These are phyloP conservation scores for Rhododendron mucronatum DNA, from an alignment of 148 eudicot genomes.

Conservation along the genomic window DNA sequence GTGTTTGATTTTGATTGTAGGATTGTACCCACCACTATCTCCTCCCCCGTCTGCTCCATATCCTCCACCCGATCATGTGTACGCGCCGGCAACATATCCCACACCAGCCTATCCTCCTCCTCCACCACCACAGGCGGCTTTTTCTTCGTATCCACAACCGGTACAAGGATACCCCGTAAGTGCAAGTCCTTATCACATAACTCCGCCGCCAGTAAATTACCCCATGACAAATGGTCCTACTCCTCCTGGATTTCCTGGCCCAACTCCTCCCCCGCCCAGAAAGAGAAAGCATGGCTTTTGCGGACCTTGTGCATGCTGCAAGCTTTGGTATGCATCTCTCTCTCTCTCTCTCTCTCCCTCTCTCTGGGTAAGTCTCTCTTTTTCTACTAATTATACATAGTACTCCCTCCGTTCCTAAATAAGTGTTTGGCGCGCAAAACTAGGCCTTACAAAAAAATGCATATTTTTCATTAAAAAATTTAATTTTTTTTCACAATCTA, in stretches of 20 bases:
- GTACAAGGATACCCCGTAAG: constrained; percentile 5
- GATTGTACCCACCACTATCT: not conserved
- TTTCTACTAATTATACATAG: not conserved
- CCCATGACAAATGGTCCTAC: not conserved
- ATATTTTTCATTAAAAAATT: too few relatives aligned
- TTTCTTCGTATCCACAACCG: not conserved
- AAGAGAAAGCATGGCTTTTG: not conserved
- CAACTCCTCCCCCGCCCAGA: not conserved
- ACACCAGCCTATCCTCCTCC: not conserved
- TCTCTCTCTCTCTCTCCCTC: not conserved
- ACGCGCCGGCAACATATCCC: not conserved
- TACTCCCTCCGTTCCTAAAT: too few relatives aligned
- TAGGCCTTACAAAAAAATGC: too few relatives aligned
- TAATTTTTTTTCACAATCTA: too few relatives aligned
- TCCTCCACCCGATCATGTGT: not conserved
- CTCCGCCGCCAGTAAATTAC: not conserved
- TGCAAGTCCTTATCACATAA: not conserved
- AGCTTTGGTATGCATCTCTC: constrained; percentile 4
- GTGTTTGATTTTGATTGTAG: not conserved
- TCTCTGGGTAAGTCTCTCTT: not conserved
- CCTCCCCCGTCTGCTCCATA: constrained; percentile 8
- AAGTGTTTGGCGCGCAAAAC: too few relatives aligned
- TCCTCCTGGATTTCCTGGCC: not conserved
- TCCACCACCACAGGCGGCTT: not conserved
- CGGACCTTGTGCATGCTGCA: constrained; percentile 8